phyloP scores from a whole-genome alignment of 192 early-diverging fungal species.

The Coemansia sp. region DNA sequence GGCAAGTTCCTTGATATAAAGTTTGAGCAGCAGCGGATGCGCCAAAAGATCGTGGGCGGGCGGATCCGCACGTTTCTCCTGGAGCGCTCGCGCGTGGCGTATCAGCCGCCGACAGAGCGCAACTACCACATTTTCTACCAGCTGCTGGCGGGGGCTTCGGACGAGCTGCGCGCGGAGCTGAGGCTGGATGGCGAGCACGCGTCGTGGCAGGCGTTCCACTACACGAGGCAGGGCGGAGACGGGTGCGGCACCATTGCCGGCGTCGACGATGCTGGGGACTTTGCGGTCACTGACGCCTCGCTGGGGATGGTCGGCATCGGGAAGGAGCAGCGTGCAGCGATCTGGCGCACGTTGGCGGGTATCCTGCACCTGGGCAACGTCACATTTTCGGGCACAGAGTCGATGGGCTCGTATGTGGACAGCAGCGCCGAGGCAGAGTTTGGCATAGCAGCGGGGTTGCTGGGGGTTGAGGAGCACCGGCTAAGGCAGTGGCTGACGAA shows the following conservation, averaged over 20 bases:
- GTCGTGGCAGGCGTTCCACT: constrained; percentile 55
- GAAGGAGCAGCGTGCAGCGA: constrained; percentile 68
- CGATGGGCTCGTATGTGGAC: constrained; percentile 62
- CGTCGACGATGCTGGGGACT: constrained; percentile 61
- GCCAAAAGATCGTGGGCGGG: constrained; percentile 76
- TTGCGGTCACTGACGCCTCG: constrained; percentile 66
- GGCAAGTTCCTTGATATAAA: constrained; percentile 84
- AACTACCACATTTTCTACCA: constrained; percentile 98
- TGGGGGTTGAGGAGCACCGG: constrained; percentile 71
- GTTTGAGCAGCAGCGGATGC: constrained; percentile 68
- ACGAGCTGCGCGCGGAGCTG: constrained; percentile 70
- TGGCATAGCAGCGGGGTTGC: constrained; percentile 70
- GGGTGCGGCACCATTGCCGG: constrained; percentile 47
- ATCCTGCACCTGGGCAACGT: constrained; percentile 90
- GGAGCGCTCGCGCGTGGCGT: constrained; percentile 81
- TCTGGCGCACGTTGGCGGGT: constrained; percentile 82
- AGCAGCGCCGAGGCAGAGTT: constrained; percentile 67
- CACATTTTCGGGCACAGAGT: constrained; percentile 57
- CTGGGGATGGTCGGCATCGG: constrained; percentile 85
- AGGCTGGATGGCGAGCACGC: constrained; percentile 64
- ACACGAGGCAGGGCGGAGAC: constrained; percentile 51
- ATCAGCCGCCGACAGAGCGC: constrained; percentile 63
- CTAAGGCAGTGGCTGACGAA: constrained; percentile 83
- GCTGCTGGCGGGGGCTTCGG: constrained; percentile 74
- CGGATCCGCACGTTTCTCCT: constrained; percentile 83